phyloP scores from a whole-genome alignment of 306 rosid genomes.

The Medicago arabica region DNA sequence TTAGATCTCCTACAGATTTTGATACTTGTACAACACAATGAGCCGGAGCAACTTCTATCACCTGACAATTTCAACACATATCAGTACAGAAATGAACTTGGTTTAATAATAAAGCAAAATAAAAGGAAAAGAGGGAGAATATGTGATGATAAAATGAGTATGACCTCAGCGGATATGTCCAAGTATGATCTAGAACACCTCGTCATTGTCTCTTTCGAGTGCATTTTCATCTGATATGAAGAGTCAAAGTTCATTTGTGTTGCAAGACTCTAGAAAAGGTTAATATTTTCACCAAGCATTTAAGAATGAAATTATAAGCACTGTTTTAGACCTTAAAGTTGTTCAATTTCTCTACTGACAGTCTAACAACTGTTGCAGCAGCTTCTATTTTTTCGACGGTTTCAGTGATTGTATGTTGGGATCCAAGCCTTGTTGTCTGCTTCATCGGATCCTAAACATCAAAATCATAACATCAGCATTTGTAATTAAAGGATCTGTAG shows the following conservation, averaged over 20 bases:
- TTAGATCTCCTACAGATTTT: conserved; percentile 71
- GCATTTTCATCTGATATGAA: conserved; percentile 66
- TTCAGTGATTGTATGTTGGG: conserved; percentile 65
- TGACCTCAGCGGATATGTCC: conserved; percentile 78
- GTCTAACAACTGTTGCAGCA: conserved; percentile 69
- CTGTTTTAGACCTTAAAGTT: conserved; percentile 53
- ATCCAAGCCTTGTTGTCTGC: conserved; percentile 60
- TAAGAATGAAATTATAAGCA: background rate
- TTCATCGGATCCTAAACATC: conserved; percentile 58
- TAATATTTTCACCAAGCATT: background rate
- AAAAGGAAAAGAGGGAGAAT: background rate
- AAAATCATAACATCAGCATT: conserved; percentile 29
- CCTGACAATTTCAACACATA: conserved; percentile 56
- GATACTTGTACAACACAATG: conserved; percentile 79
- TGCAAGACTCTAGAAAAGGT: conserved; percentile 8
- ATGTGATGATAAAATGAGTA: conserved; percentile 21
- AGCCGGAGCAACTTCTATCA: conserved; percentile 79
- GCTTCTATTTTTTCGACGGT: conserved; percentile 80
- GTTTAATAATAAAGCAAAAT: background rate
- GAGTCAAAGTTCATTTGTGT: conserved; percentile 22
- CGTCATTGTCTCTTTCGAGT: conserved; percentile 54
- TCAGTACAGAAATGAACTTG: conserved; percentile 17
- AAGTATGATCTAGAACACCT: conserved; percentile 66
- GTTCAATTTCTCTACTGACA: conserved; percentile 63
- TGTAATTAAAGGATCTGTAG: background rate